Evolutionary conservation across 305 asterid species (phyloP), one percentile per base, ranked within the genome.

Genomic region (Fraxinus floribunda): DNA sequence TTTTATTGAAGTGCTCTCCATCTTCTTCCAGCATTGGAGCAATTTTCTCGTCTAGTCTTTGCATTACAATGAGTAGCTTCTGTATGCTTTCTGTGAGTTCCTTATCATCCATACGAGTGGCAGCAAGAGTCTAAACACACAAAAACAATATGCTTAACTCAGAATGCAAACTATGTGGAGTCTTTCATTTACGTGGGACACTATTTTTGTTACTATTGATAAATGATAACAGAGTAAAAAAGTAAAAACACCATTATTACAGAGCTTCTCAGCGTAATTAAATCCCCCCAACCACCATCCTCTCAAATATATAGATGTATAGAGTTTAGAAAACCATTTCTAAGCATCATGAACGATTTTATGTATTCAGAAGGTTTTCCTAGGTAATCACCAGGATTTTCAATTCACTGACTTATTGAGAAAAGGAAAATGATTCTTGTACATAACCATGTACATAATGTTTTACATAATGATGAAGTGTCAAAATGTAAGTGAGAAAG

Each of bases 11-110:
- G 88, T 87, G 93, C 86, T 93, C 93, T 68, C 98, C 98, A 77
- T 94, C 98, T 55, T 91, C 89, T 84, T 94, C 94, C 89, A 94
- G 79, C 97, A 94, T 82, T n/a, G 97, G 97, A 83, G 90, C 97
- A 79, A 94, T 92, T 88, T 94, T 92, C 36, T 88, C 84, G 79
- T 94, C 98, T 20, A 94, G 87, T 85, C 95, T 89, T 87, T 92
- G 97, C 98, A 93, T 94, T 49, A 94, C 97, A 79, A 93, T 80
- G 49, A 93, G 97, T 86, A 94, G 89, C 89, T 93, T 94, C 86
- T 94, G 98, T 86, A 94, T 92, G 94, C 95, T 94, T 81, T 91
- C 98, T 3, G 87, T 88, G 78, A 94, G 97, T 52, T 94, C 97
- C 83, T 88, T 83, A 82, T 93, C 94, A 29, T 93, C 93, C 98